A percentile compares a stretch with the other conserved stretches of the same genome.
Conservation (phyloP, 176 grass and related monocot species). For the Avena eriantha region DNA sequence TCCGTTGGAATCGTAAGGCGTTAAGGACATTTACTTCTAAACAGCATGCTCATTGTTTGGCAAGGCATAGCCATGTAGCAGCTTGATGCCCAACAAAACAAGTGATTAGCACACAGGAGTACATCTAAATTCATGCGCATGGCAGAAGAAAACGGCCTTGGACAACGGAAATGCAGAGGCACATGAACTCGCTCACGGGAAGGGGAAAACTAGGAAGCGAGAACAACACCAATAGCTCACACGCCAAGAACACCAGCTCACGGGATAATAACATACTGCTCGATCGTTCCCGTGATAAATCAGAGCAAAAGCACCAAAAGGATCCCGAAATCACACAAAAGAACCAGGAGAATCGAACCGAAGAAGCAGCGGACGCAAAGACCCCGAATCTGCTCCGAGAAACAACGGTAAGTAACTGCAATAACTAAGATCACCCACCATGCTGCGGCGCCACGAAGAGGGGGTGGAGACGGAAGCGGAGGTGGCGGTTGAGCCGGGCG, state of each 20-base stretch:
- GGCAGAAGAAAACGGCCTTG: neutral
- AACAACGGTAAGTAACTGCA: neutral
- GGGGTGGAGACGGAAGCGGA: neutral
- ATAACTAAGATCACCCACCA: constrained; percentile 34
- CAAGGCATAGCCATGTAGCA: neutral
- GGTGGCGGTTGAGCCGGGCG: constrained; percentile 20
- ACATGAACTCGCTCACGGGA: constrained; percentile 4
- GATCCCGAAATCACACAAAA: neutral
- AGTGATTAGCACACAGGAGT: neutral
- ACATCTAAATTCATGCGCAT: constrained; percentile 12
- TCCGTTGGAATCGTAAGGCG: neutral
- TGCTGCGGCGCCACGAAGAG: constrained; percentile 50
- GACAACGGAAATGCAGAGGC: neutral
- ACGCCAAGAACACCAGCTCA: constrained; percentile 2
- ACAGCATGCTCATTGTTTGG: neutral
- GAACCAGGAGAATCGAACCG: neutral
- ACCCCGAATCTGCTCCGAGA: neutral
- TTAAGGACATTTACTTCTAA: neutral
- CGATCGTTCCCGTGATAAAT: neutral
- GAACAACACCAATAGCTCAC: neutral
- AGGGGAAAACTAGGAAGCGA: neutral
- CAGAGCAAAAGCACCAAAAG: neutral
- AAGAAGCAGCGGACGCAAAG: constrained; percentile 1
- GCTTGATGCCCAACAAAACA: constrained; percentile 18
- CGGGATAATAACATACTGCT: neutral